Evolutionary conservation across 768 basidiomycete genomes (phyloP).

Genomic region (Lentinula edodes): DNA sequence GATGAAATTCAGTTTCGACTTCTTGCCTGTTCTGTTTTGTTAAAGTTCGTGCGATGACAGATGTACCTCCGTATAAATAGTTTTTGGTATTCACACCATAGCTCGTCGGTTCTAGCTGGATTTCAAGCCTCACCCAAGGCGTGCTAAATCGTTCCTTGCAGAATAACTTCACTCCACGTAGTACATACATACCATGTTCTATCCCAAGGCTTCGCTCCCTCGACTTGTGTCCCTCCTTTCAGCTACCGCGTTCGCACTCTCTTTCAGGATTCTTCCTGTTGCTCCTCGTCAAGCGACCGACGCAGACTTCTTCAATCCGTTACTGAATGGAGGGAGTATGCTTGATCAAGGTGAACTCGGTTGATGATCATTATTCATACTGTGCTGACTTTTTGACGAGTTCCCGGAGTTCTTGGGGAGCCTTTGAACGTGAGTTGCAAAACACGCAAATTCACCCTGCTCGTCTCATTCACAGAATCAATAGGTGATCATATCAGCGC

Average conservation of each 20-base stretch:
- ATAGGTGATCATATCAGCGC: constrained; percentile 59
- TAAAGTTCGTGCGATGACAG: too few relatives aligned
- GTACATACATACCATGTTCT: background rate
- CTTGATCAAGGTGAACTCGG: constrained; percentile 43
- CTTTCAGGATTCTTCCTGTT: constrained; percentile 1
- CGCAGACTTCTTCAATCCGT: constrained; percentile 38
- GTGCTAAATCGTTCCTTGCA: background rate
- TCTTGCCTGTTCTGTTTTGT: too few relatives aligned
- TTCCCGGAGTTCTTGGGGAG: constrained; percentile 45
- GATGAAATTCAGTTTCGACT: too few relatives aligned
- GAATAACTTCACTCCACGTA: background rate
- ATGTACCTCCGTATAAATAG: too few relatives aligned
- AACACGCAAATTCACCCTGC: too few relatives aligned
- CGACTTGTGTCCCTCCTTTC: background rate
- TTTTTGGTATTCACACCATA: too few relatives aligned
- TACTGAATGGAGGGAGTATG: constrained; percentile 54
- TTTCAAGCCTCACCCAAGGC: too few relatives aligned
- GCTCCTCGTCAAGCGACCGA: constrained; percentile 7
- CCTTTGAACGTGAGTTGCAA: constrained; percentile 56
- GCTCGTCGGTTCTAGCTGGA: too few relatives aligned
- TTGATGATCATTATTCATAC: background rate
- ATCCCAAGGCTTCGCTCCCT: background rate
- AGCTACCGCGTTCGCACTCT: background rate
- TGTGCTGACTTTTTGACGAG: background rate
- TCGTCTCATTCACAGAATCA: background rate